These are phyloP conservation scores for Mycosphaerella sp. DNA, from an alignment of 2,329 filamentous ascomycete genomes.

Conservation along the genomic window DNA sequence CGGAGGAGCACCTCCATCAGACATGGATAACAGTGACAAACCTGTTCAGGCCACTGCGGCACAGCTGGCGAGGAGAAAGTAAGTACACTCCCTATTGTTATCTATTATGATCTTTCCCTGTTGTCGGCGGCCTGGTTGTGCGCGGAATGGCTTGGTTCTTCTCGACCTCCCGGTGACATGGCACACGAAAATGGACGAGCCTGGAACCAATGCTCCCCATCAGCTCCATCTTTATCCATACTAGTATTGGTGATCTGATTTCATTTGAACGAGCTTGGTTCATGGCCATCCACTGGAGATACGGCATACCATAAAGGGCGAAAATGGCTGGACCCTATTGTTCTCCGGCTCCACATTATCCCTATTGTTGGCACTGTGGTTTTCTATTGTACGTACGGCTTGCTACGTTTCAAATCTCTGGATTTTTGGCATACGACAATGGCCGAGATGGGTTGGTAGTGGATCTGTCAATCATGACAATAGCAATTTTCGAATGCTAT, in stretches of 20 bases:
- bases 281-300: not conserved
- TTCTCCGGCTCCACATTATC: no score
- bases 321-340: not conserved
- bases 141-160: not conserved
- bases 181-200: constrained; percentile 7
- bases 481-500: constrained; percentile 7
- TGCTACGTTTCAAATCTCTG: no score
- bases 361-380: no score
- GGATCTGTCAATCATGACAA: constrained; percentile 2
- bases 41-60: constrained; percentile 32
- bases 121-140: not conserved
- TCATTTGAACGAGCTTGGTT: not conserved
- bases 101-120: not conserved
- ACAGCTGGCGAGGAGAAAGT: constrained; percentile 34
- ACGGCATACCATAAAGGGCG: constrained; percentile 4
- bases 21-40: constrained; percentile 23
- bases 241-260: not conserved
- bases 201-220: not conserved
- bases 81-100: constrained; percentile 21
- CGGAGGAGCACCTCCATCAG: constrained; percentile 22
- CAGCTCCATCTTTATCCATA: not conserved
- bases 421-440: constrained; percentile 3
- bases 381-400: no score
- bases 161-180: not conserved
- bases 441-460: not conserved